Evolutionary conservation across 768 basidiomycete genomes (phyloP).

Genomic region (Leccinum sublutescens): DNA sequence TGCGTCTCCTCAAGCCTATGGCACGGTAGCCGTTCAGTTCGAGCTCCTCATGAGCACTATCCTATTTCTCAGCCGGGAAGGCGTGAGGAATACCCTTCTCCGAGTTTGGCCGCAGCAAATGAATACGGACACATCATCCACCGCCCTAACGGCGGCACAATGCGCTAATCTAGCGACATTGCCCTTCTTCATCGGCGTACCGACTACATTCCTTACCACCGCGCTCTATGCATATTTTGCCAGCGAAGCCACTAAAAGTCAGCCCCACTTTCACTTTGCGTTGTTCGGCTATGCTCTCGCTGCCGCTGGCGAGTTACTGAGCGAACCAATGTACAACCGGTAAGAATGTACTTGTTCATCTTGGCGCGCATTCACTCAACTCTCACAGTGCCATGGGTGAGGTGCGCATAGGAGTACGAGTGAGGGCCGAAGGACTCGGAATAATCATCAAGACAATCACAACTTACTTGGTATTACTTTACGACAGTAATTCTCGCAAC

Average conservation of each 20-base stretch:
- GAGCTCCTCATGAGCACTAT: conserved; percentile 89
- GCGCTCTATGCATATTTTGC: conserved; percentile 54
- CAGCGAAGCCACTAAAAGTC: conserved; percentile 51
- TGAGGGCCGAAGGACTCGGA: conserved; percentile 83
- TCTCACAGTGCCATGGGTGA: conserved; percentile 62
- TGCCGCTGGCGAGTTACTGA: conserved; percentile 72
- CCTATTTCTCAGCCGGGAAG: conserved; percentile 91
- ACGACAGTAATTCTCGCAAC: conserved; percentile 37
- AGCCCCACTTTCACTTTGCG: conserved; percentile 63
- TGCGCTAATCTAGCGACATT: conserved; percentile 53
- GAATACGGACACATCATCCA: conserved; percentile 1
- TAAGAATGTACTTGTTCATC: conserved; percentile 32
- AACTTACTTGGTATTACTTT: conserved; percentile 66
- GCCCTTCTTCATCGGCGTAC: conserved; percentile 67
- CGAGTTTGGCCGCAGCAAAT: conserved; percentile 42
- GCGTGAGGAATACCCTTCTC: conserved; percentile 81
- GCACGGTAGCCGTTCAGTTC: conserved; percentile 92
- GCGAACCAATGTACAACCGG: conserved; percentile 82
- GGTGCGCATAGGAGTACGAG: conserved; percentile 65
- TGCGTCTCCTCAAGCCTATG: conserved; percentile 80
- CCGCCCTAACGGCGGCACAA: conserved; percentile 13
- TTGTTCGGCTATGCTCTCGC: conserved; percentile 71
- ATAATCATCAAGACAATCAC: conserved; percentile 70
- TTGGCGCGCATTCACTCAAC: conserved; percentile 17
- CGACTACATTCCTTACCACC: conserved; percentile 54